These are phyloP conservation scores for Phytophthora rubi DNA, from an alignment of 352 stramenopile genomes.

Conservation along the genomic window DNA sequence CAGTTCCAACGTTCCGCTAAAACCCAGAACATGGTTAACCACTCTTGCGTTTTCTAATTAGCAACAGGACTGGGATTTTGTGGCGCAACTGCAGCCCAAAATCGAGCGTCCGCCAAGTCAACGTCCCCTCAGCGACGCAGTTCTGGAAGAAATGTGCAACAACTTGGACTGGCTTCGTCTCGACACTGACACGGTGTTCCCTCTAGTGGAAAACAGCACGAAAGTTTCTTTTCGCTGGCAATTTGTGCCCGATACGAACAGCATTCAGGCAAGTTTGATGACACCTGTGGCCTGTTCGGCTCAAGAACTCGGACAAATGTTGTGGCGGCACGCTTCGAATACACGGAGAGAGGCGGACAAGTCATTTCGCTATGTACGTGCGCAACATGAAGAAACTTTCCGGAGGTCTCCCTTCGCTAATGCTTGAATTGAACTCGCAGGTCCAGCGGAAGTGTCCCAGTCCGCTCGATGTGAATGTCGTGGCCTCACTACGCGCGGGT, in stretches of 20 bases:
- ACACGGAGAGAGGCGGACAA: constrained; percentile 16
- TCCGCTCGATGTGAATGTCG: constrained; percentile 23
- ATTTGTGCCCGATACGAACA: too few relatives aligned
- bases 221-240: constrained; percentile 14
- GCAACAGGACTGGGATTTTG: not conserved
- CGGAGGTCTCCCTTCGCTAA: too few relatives aligned
- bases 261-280: too few relatives aligned
- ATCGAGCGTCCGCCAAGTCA: not conserved
- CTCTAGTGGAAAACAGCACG: not conserved
- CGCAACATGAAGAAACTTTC: not conserved
- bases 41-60: too few relatives aligned
- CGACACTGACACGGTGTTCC: constrained; percentile 14
- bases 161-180: constrained; percentile 12
- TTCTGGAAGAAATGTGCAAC: constrained; percentile 11
- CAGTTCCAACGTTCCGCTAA: too few relatives aligned
- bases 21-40: too few relatives aligned
- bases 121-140: constrained; percentile 1
- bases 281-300: not conserved
- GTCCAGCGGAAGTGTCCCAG: constrained; percentile 5
- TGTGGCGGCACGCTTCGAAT: constrained; percentile 16
- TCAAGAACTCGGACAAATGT: constrained; percentile 12
- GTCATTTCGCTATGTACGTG: constrained; percentile 22
- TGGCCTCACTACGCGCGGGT: constrained; percentile 16
- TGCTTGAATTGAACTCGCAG: not conserved
- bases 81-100: constrained; percentile 1